Conservation (phyloP, 495 filamentous ascomycete genomes). For the Tuber melanosporum region DNA sequence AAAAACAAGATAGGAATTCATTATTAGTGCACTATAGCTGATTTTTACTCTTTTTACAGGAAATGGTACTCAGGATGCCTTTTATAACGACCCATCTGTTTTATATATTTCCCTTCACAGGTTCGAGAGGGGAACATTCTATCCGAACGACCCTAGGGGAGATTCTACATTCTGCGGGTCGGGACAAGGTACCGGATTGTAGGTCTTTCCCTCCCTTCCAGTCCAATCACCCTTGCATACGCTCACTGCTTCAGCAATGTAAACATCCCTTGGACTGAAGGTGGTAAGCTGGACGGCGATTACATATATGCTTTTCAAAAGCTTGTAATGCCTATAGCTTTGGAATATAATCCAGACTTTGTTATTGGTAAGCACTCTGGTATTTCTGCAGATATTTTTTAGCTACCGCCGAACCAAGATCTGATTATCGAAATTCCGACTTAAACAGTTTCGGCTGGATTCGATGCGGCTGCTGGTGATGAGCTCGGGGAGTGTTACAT, state of each 20-base stretch:
- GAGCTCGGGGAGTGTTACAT: slow-evolving; percentile 87
- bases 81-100: slow-evolving; percentile 89
- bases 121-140: slow-evolving; percentile 72
- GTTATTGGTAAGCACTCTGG: slow-evolving; percentile 59
- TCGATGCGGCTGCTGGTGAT: slow-evolving; percentile 91
- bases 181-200: slow-evolving; percentile 65
- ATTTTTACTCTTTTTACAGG: slow-evolving; percentile 52
- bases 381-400: neutral
- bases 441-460: slow-evolving; percentile 72
- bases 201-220: slow-evolving; percentile 27
- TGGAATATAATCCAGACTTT: slow-evolving; percentile 87
- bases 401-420: neutral
- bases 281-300: slow-evolving; percentile 94
- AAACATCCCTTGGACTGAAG: slow-evolving; percentile 87
- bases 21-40: neutral
- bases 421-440: slow-evolving; percentile 26
- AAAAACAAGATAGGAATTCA: neutral
- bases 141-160: slow-evolving; percentile 70
- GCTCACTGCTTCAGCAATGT: slow-evolving; percentile 58
- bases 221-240: neutral
- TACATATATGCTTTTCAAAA: slow-evolving; percentile 95
- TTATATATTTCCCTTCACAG: slow-evolving; percentile 97
- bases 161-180: slow-evolving; percentile 69
- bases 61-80: slow-evolving; percentile 94
- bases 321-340: slow-evolving; percentile 93